phyloP scores from a whole-genome alignment of 345 rosid species.

The Firmiana major region DNA sequence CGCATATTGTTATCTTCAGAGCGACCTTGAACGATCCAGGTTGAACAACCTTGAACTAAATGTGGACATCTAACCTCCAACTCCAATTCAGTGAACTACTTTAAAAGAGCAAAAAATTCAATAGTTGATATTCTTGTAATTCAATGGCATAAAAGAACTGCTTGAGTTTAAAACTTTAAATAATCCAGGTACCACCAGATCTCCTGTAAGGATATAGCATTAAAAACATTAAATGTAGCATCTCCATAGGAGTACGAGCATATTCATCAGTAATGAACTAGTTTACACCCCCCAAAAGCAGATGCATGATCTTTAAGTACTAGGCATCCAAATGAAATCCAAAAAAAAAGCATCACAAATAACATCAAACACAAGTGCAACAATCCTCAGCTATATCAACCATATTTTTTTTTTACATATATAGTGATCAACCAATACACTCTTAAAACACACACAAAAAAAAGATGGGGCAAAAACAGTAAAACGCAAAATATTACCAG shows the following conservation, averaged over 20 bases:
- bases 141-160: not conserved
- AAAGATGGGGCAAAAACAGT: not conserved
- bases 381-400: not conserved
- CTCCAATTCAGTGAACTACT: not conserved
- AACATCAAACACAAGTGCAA: not conserved
- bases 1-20: not conserved
- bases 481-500: slow-evolving; percentile 35
- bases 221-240: not conserved
- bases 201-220: not conserved
- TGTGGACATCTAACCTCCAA: not conserved
- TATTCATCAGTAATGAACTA: not conserved
- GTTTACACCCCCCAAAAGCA: not conserved
- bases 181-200: not conserved
- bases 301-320: not conserved
- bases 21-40: not conserved
- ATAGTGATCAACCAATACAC: not conserved
- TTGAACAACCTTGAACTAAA: not conserved
- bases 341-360: not conserved
- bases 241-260: not conserved
- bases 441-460: not conserved
- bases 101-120: not conserved
- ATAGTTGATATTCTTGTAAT: not conserved
- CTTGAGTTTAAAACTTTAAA: not conserved
- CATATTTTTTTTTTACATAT: not conserved
- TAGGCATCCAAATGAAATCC: not conserved